These are phyloP conservation scores for Seminavis robusta DNA, from an alignment of 108 stramenopile species.

Conservation along the genomic window DNA sequence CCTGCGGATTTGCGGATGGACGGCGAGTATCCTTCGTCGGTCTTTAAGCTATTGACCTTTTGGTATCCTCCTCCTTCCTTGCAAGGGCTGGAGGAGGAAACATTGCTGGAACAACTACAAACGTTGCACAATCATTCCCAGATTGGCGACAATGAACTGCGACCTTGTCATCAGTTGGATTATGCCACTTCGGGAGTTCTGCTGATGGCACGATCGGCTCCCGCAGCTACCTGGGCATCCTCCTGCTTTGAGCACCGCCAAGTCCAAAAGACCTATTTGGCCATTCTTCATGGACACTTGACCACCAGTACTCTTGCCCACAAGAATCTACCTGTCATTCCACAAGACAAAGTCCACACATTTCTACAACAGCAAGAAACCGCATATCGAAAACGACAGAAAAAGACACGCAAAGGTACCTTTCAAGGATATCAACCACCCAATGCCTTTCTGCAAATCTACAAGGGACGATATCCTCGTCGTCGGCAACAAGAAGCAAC, in stretches of 20 bases:
- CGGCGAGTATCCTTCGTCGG: slow-evolving; percentile 62
- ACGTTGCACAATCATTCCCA: too few relatives aligned
- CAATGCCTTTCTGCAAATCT: slow-evolving; percentile 55
- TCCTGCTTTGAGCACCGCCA: slow-evolving; percentile 53
- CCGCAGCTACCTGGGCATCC: slow-evolving; percentile 53
- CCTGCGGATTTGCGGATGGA: slow-evolving; percentile 90
- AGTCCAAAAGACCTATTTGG: slow-evolving; percentile 71
- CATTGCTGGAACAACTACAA: too few relatives aligned
- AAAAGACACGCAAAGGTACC: slow-evolving; percentile 41
- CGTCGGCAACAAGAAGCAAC: too few relatives aligned
- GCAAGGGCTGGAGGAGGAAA: too few relatives aligned
- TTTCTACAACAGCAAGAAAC: slow-evolving; percentile 11
- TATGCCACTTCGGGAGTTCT: slow-evolving; percentile 84
- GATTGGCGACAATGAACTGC: slow-evolving; percentile 58
- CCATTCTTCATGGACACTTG: slow-evolving; percentile 49
- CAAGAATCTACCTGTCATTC: background rate
- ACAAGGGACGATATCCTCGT: too few relatives aligned
- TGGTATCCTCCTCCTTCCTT: slow-evolving; percentile 72
- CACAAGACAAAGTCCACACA: too few relatives aligned
- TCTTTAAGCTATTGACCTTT: slow-evolving; percentile 74
- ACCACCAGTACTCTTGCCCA: too few relatives aligned
- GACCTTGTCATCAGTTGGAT: slow-evolving; percentile 86
- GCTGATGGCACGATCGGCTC: slow-evolving; percentile 49
- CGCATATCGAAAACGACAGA: slow-evolving; percentile 28
- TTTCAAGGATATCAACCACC: slow-evolving; percentile 69